phyloP scores from a whole-genome alignment of 805 yeast species.

The Candida awuae region DNA sequence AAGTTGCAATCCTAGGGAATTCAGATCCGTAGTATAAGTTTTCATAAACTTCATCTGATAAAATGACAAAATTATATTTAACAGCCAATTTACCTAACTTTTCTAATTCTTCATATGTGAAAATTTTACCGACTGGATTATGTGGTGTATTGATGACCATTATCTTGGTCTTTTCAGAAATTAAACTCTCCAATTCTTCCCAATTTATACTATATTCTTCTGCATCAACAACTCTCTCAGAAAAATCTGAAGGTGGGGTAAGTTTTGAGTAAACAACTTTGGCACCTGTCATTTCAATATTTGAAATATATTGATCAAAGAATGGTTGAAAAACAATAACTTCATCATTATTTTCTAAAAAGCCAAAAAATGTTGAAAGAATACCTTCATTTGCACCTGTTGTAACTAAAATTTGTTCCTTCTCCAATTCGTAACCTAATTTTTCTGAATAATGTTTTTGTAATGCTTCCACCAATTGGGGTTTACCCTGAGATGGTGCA shows the following conservation, averaged over 20 bases:
- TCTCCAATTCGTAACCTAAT: conserved; percentile 48
- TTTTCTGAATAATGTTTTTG: conserved; percentile 63
- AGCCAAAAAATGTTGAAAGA: conserved; percentile 75
- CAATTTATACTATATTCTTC: conserved; percentile 84
- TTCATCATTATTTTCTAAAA: conserved; percentile 82
- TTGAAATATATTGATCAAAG: conserved; percentile 93
- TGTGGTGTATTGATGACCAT: conserved; percentile 90
- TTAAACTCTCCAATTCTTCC: conserved; percentile 63
- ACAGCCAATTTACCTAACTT: conserved; percentile 78
- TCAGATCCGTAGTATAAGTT: conserved; percentile 59
- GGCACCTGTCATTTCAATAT: conserved; percentile 91
- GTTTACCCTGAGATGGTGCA: conserved; percentile 85
- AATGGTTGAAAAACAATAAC: conserved; percentile 95
- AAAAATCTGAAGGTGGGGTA: conserved; percentile 71
- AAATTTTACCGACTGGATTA: conserved; percentile 91
- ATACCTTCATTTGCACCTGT: conserved; percentile 98
- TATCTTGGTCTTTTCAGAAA: conserved; percentile 71
- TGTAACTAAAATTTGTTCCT: conserved; percentile 66
- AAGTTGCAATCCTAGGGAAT: conserved; percentile 78
- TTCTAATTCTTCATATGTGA: conserved; percentile 64
- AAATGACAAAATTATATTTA: conserved; percentile 69
- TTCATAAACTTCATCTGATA: conserved; percentile 95
- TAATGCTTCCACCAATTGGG: conserved; percentile 61
- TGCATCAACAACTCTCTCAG: conserved; percentile 57
- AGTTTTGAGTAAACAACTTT: conserved; percentile 80